phyloP scores from a whole-genome alignment of 371 early-diverging fungal genomes.

The Funneliformis caledonium region DNA sequence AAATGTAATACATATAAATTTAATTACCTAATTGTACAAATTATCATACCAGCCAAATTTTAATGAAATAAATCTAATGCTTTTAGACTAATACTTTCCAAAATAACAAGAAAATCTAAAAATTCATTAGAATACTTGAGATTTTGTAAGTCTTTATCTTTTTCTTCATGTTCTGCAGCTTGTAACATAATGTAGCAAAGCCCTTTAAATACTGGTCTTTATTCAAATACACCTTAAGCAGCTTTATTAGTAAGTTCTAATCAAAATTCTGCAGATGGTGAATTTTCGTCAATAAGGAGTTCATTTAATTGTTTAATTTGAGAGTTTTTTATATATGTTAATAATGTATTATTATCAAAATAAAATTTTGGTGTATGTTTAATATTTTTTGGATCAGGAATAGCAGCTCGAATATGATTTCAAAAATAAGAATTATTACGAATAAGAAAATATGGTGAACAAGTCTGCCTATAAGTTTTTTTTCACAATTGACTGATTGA shows the following conservation, averaged over 20 bases:
- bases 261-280: neutral
- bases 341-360: too few species aligned
- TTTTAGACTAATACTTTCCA: neutral
- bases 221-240: neutral
- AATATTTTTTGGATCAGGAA: too few species aligned
- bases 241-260: neutral
- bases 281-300: too few species aligned
- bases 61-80: neutral
- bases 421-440: neutral
- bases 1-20: neutral
- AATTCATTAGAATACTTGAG: neutral
- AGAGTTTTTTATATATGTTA: too few species aligned
- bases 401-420: neutral
- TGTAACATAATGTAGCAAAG: neutral
- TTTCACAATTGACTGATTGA: too few species aligned
- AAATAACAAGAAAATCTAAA: neutral
- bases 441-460: neutral
- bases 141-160: neutral
- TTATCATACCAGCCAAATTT: neutral
- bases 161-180: neutral
- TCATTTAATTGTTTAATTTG: too few species aligned
- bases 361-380: too few species aligned
- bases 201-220: neutral
- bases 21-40: neutral
- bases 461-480: too few species aligned